Percentiles rank a stretch among this genome's conserved stretches.
Evolutionary conservation across 768 basidiomycete species (phyloP).

Genomic region (Lanmaoa rubissima): DNA sequence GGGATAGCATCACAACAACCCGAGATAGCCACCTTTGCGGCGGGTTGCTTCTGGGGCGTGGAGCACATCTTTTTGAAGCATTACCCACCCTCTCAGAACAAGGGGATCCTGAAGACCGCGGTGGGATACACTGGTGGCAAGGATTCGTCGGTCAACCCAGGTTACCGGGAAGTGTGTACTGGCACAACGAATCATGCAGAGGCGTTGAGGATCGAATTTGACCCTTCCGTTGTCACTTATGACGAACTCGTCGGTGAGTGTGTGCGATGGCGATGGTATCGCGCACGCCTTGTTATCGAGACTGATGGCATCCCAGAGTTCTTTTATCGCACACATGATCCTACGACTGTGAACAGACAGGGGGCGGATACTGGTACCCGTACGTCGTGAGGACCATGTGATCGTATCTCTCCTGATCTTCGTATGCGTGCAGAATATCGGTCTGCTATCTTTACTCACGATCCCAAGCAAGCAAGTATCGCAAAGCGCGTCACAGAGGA

Average conservation of each 20-base stretch:
- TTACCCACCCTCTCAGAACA: slow-evolving; percentile 66
- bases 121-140: slow-evolving; percentile 84
- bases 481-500: slow-evolving; percentile 79
- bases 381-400: slow-evolving; percentile 37
- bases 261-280: background rate
- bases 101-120: slow-evolving; percentile 69
- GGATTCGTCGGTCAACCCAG: slow-evolving; percentile 50
- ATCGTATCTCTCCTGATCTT: background rate
- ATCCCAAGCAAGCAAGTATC: slow-evolving; percentile 65
- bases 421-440: slow-evolving; percentile 68
- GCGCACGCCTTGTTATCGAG: background rate
- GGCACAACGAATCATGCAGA: slow-evolving; percentile 89
- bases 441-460: slow-evolving; percentile 83
- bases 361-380: slow-evolving; percentile 78
- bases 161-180: slow-evolving; percentile 73
- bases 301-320: slow-evolving; percentile 54
- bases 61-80: slow-evolving; percentile 84
- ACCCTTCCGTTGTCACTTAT: slow-evolving; percentile 73
- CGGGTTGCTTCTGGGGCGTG: slow-evolving; percentile 83
- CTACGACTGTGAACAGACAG: slow-evolving; percentile 79
- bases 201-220: slow-evolving; percentile 82
- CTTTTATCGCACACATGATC: slow-evolving; percentile 94
- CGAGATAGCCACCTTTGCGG: slow-evolving; percentile 47
- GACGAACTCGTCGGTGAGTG: slow-evolving; percentile 81
- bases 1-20: slow-evolving; percentile 43